These are phyloP conservation scores for Thelonectria blattea DNA, from an alignment of 2,329 filamentous ascomycete genomes.

Conservation along the genomic window DNA sequence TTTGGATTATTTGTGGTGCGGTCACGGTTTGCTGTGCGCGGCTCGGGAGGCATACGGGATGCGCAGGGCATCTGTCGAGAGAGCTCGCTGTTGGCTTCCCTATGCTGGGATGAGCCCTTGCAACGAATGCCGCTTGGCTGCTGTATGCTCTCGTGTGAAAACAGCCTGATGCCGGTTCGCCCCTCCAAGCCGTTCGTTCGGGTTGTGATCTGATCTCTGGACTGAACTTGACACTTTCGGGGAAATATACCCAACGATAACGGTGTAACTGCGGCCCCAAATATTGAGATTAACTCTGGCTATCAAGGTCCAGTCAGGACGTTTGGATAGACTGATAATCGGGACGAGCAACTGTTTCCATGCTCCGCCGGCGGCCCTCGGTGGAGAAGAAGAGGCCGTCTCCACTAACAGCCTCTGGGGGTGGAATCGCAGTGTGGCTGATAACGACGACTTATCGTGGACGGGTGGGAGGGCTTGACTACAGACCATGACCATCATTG, in stretches of 20 bases:
- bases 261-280: constrained; percentile 4
- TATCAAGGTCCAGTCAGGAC: constrained; percentile 8
- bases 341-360: constrained; percentile 5
- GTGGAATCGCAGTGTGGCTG: constrained; percentile 18
- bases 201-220: constrained; percentile 23
- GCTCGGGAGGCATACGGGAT: constrained; percentile 8
- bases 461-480: constrained; percentile 17
- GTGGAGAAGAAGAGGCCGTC: constrained; percentile 9
- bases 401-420: constrained; percentile 12
- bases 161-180: background rate
- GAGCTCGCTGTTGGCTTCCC: constrained; percentile 9
- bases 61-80: background rate
- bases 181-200: constrained; percentile 1
- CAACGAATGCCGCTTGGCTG: constrained; percentile 7
- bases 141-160: background rate
- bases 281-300: background rate
- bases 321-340: constrained; percentile 8
- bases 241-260: background rate
- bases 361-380: constrained; percentile 4
- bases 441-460: constrained; percentile 13
- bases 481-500: constrained; percentile 21
- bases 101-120: background rate
- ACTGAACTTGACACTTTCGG: background rate
- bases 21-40: constrained; percentile 16
- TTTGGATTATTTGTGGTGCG: constrained; percentile 8